phyloP scores from a whole-genome alignment of 2,329 filamentous ascomycete species.

The Phialocephala subalpina region DNA sequence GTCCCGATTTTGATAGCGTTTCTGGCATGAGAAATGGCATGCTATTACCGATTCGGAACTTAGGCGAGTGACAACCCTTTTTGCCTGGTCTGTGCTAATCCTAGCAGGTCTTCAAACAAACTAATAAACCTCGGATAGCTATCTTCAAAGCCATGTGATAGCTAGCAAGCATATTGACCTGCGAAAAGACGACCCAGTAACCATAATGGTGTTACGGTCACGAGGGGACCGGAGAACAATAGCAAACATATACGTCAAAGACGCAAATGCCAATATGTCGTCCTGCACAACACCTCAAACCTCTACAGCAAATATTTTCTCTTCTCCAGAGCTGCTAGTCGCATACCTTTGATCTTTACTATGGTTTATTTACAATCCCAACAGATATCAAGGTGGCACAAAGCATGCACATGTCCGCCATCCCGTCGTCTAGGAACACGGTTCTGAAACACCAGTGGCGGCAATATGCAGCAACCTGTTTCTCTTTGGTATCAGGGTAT shows the following conservation, averaged over 20 bases:
- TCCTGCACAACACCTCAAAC: background rate
- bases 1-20: background rate
- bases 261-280: background rate
- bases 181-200: too few relatives aligned
- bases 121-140: too few relatives aligned
- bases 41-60: too few relatives aligned
- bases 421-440: slow-evolving; percentile 1
- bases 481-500: background rate
- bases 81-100: too few relatives aligned
- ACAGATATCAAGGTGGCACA: background rate
- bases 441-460: background rate
- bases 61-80: too few relatives aligned
- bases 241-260: background rate
- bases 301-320: background rate
- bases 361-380: background rate
- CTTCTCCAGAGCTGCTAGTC: background rate
- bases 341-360: background rate
- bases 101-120: too few relatives aligned
- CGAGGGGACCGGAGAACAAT: background rate
- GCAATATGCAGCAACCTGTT: background rate
- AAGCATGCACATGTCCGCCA: background rate
- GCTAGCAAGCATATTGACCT: too few relatives aligned
- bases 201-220: too few relatives aligned
- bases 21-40: too few relatives aligned
- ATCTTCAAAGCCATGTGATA: too few relatives aligned